A percentile compares a stretch with the other conserved stretches of the same genome.
These are phyloP conservation scores for Apiotrichum sp. DNA, from an alignment of 1,284 basidiomycete genomes.

Conservation along the genomic window DNA sequence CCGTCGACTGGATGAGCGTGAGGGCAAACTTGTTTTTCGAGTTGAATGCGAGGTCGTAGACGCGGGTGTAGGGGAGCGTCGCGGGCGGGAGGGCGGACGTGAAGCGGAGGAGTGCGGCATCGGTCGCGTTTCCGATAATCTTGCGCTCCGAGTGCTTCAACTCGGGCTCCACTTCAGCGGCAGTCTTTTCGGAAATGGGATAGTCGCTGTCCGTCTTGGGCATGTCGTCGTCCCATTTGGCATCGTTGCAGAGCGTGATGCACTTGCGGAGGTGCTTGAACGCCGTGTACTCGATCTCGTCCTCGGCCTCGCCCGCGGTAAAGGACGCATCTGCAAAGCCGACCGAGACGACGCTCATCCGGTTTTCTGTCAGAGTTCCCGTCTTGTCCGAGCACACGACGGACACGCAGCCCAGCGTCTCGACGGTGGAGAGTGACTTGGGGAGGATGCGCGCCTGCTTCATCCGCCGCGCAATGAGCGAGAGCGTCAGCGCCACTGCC, in stretches of 20 bases:
- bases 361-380: slow-evolving; percentile 51
- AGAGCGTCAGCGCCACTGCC: slow-evolving; percentile 48
- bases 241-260: slow-evolving; percentile 56
- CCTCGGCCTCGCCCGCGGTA: slow-evolving; percentile 25
- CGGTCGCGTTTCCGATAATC: slow-evolving; percentile 59
- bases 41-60: slow-evolving; percentile 54
- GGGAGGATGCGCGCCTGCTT: slow-evolving; percentile 56
- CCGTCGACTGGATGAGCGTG: neutral
- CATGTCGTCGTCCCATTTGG: slow-evolving; percentile 50
- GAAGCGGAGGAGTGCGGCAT: slow-evolving; percentile 58
- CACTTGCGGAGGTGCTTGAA: slow-evolving; percentile 11
- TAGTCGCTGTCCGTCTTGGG: slow-evolving; percentile 19
- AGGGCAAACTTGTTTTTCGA: slow-evolving; percentile 57
- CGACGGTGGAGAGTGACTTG: slow-evolving; percentile 57
- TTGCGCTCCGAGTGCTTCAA: slow-evolving; percentile 28
- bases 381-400: slow-evolving; percentile 58
- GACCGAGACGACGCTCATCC: slow-evolving; percentile 49
- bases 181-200: slow-evolving; percentile 21
- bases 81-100: slow-evolving; percentile 46
- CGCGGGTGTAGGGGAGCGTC: slow-evolving; percentile 39
- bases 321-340: slow-evolving; percentile 45
- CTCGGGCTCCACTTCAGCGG: neutral
- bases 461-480: slow-evolving; percentile 52
- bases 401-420: slow-evolving; percentile 56
- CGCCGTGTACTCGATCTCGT: slow-evolving; percentile 30